Conservation (phyloP, 257 asterid genomes). For the Haberlea rhodopensis region DNA sequence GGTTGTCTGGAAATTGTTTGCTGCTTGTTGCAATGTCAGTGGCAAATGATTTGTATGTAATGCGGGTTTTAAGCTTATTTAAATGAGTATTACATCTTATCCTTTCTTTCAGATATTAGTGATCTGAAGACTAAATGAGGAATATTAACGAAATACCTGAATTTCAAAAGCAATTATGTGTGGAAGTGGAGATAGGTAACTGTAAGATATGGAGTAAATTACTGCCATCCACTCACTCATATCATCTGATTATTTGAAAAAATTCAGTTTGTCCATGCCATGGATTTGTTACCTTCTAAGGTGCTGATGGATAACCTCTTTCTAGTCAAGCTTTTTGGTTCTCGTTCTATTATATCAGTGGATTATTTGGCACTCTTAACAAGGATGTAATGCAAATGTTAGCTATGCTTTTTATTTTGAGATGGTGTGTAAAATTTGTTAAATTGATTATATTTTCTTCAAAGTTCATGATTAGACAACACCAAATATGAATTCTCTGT, state of each 20-base stretch:
- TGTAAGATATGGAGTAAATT: background rate
- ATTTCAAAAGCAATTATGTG: background rate
- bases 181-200: background rate
- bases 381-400: background rate
- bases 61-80: no score
- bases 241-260: background rate
- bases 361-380: background rate
- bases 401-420: background rate
- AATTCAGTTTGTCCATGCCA: background rate
- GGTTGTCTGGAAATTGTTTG: background rate
- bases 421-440: background rate
- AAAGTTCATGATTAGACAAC: background rate
- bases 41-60: no score
- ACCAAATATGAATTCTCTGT: background rate
- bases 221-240: conserved; percentile 6
- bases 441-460: conserved; percentile 6
- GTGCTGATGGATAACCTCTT: background rate
- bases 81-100: background rate
- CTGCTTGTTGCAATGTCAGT: conserved; percentile 1
- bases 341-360: background rate
- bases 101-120: background rate
- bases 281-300: background rate
- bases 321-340: background rate
- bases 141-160: background rate
- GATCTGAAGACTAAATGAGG: background rate